Evolutionary conservation across 345 rosid genomes (phyloP).

Genomic region (Syzygium aromaticum): DNA sequence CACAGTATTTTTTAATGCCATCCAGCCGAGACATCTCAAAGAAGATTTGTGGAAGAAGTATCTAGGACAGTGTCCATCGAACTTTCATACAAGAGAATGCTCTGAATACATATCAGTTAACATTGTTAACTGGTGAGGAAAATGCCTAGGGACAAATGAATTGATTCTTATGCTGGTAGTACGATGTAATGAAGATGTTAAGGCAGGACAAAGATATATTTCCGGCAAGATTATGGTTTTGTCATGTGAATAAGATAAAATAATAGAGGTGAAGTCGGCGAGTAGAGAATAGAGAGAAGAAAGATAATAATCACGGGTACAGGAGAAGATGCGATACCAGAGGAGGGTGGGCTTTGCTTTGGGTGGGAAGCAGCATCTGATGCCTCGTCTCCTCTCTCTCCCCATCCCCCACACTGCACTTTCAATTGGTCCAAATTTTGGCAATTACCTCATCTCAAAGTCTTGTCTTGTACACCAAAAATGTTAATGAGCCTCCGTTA

Average conservation of each 20-base stretch:
- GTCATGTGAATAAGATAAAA: background rate
- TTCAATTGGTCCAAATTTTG: background rate
- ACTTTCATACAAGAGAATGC: background rate
- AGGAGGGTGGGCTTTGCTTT: background rate
- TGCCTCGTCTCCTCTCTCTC: conserved; percentile 20
- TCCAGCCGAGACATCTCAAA: background rate
- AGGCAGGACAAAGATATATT: background rate
- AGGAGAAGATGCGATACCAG: background rate
- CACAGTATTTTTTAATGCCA: background rate
- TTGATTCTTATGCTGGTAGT: background rate
- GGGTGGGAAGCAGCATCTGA: conserved; percentile 24
- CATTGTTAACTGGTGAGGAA: background rate
- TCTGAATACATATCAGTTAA: background rate
- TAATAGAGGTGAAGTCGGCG: background rate
- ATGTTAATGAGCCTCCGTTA: background rate
- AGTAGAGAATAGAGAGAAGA: background rate
- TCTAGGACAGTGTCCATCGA: background rate
- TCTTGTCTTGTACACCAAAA: background rate
- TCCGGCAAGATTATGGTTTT: background rate
- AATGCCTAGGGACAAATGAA: background rate
- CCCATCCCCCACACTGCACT: background rate
- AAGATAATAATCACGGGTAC: conserved; percentile 30
- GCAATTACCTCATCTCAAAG: background rate
- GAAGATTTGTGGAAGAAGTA: background rate
- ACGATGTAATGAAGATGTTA: background rate